Conservation (phyloP, 176 grass and related monocot species). For the Aegilops bicornis region DNA sequence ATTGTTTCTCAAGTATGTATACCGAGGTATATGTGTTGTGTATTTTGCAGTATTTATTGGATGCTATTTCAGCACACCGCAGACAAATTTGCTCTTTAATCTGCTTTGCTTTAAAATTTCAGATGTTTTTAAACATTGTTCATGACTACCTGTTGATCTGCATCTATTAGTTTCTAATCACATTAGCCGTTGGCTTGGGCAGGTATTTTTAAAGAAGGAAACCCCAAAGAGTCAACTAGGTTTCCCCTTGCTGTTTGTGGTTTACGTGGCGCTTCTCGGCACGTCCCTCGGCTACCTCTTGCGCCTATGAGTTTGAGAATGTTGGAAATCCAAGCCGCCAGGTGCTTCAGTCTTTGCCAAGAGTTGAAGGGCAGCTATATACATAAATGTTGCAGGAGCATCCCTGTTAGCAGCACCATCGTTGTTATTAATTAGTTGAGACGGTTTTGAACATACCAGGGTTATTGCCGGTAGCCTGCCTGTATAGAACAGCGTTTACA, state of each 20-base stretch:
- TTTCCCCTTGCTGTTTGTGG: constrained; percentile 81
- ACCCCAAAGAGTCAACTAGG: constrained; percentile 51
- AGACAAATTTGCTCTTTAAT: background rate
- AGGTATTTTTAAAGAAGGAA: constrained; percentile 70
- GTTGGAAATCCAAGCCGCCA: background rate
- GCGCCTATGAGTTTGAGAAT: constrained; percentile 44
- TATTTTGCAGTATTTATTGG: background rate
- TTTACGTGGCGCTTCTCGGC: constrained; percentile 78
- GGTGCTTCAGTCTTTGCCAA: background rate
- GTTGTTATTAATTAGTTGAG: constrained; percentile 27
- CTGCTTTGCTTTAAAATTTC: constrained; percentile 4
- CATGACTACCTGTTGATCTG: background rate
- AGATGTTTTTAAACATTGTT: background rate
- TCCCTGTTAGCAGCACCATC: background rate
- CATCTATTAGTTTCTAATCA: constrained; percentile 30
- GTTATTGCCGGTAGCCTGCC: background rate
- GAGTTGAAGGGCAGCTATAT: constrained; percentile 4
- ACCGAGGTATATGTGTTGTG: background rate
- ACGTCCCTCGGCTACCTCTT: constrained; percentile 68
- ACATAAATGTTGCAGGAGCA: constrained; percentile 2
- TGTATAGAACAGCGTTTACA: constrained; percentile 47
- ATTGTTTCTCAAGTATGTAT: background rate
- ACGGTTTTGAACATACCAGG: constrained; percentile 46
- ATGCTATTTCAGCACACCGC: background rate
- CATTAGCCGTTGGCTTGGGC: background rate